Evolutionary conservation across 2,329 filamentous ascomycete species (phyloP).

Genomic region (Teratosphaeria viscida): DNA sequence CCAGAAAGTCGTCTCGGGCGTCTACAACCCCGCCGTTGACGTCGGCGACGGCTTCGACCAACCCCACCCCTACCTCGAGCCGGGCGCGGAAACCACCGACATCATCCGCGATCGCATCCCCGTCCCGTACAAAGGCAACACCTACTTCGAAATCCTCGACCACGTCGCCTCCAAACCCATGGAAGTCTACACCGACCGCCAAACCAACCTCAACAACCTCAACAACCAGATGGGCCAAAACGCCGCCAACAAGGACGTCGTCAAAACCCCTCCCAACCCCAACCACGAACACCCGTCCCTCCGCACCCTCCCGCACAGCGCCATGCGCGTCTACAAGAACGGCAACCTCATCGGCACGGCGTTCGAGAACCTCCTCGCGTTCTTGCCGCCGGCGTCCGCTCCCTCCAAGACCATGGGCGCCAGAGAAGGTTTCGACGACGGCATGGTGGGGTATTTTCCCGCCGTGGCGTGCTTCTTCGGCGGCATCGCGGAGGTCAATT

Average conservation of each 20-base stretch:
- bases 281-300: conserved; percentile 66
- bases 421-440: conserved; percentile 82
- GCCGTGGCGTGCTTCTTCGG: conserved; percentile 86
- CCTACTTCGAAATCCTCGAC: conserved; percentile 88
- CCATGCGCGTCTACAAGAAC: conserved; percentile 88
- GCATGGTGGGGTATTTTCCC: conserved; percentile 90
- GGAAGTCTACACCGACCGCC: conserved; percentile 50
- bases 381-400: conserved; percentile 79
- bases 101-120: conserved; percentile 92
- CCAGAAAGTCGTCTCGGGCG: conserved; percentile 74
- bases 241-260: conserved; percentile 30
- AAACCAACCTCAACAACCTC: conserved; percentile 50
- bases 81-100: conserved; percentile 45
- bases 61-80: conserved; percentile 21
- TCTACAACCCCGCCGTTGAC: conserved; percentile 80
- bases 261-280: conserved; percentile 54
- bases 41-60: conserved; percentile 44
- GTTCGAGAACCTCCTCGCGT: conserved; percentile 79
- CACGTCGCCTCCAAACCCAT: conserved; percentile 81
- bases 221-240: conserved; percentile 34
- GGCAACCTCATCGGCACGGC: conserved; percentile 75
- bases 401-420: conserved; percentile 62
- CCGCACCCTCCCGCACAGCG: conserved; percentile 74
- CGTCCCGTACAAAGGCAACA: conserved; percentile 84
- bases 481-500: conserved; percentile 85